phyloP scores from a whole-genome alignment of 1,284 basidiomycete genomes.

The Cronartium quercuum region DNA sequence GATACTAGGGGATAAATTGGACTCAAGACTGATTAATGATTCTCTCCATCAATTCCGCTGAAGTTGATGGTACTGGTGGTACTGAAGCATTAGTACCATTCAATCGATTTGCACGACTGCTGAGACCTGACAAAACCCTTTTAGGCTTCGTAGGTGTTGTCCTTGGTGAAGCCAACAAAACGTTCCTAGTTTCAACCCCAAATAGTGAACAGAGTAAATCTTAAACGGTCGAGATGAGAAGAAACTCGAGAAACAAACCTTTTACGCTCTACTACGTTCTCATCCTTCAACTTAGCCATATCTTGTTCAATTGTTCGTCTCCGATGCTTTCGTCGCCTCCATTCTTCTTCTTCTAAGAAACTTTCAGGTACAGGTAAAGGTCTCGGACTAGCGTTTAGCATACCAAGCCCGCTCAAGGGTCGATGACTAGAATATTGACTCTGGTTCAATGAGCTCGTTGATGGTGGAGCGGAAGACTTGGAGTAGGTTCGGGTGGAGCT shows the following conservation, averaged over 20 bases:
- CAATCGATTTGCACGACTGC: not conserved
- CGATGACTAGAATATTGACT: not conserved
- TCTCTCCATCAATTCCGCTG: too few species aligned
- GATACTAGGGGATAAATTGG: too few species aligned
- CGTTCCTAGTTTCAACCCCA: not conserved
- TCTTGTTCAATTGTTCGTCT: slow-evolving; percentile 32
- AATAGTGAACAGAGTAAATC: too few species aligned
- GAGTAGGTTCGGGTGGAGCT: not conserved
- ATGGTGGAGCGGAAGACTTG: not conserved
- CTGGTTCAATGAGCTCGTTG: not conserved
- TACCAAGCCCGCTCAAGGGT: too few species aligned
- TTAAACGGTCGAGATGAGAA: not conserved
- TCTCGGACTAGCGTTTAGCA: slow-evolving; percentile 17
- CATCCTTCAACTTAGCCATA: slow-evolving; percentile 37
- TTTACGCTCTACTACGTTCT: slow-evolving; percentile 38
- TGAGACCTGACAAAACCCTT: not conserved
- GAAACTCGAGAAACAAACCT: slow-evolving; percentile 8
- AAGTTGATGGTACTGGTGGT: not conserved
- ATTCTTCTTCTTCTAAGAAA: slow-evolving; percentile 30
- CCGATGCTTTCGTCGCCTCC: slow-evolving; percentile 16
- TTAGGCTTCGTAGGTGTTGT: not conserved
- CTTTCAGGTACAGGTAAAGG: slow-evolving; percentile 35
- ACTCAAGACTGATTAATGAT: too few species aligned
- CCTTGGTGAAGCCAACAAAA: not conserved
- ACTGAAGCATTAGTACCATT: not conserved